Conservation (phyloP, 257 asterid genomes). For the Solanum pimpinellifolium region DNA sequence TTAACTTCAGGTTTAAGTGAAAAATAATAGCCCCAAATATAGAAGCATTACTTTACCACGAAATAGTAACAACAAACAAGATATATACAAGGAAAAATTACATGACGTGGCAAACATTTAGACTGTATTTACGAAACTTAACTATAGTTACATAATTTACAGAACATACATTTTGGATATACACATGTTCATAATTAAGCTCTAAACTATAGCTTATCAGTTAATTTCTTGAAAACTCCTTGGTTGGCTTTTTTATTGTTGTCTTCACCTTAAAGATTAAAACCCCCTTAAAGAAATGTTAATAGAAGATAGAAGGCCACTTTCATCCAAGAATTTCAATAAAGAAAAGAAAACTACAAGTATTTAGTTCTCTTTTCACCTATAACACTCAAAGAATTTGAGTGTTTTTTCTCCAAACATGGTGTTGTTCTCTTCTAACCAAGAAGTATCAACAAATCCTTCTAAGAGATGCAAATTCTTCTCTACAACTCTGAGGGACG, state of each 20-base stretch:
- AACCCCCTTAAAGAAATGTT: background rate
- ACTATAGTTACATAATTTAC: background rate
- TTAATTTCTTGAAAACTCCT: background rate
- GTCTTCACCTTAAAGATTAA: conserved; percentile 8
- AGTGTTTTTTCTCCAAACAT: conserved; percentile 9
- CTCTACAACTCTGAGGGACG: conserved; percentile 35
- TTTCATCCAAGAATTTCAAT: background rate
- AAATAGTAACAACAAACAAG: background rate
- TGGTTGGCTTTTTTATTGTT: background rate
- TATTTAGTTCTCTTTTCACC: conserved; percentile 5
- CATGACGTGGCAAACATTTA: background rate
- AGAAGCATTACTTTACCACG: background rate
- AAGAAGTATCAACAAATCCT: conserved; percentile 26
- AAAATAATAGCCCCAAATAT: background rate
- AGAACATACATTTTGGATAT: background rate
- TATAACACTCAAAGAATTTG: conserved; percentile 10
- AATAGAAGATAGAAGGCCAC: background rate
- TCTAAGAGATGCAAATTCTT: conserved; percentile 45
- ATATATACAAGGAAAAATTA: background rate
- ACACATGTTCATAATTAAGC: background rate
- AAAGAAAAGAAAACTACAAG: background rate
- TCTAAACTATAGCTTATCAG: background rate
- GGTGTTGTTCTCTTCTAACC: conserved; percentile 31
- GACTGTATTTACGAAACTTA: background rate
- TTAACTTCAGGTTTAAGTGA: conserved; percentile 1